Evolutionary conservation across 2,329 filamentous ascomycete genomes (phyloP).

Genomic region (Penicillium occitanis): DNA sequence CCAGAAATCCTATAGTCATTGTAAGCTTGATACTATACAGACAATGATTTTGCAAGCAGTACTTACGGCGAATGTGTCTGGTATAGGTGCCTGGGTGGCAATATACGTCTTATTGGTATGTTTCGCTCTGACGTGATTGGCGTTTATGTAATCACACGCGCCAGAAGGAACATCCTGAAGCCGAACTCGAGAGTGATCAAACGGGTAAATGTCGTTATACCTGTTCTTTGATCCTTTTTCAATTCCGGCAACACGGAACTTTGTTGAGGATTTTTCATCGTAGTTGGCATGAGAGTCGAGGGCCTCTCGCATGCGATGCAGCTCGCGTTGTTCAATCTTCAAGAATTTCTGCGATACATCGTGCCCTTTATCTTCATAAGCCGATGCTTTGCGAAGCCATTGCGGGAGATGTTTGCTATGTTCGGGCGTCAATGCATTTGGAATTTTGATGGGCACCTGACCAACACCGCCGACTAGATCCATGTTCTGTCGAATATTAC

Average conservation of each 20-base stretch:
- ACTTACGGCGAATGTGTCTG: conserved; percentile 83
- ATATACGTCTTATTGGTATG: conserved; percentile 91
- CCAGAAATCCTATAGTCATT: conserved; percentile 78
- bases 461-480: conserved; percentile 92
- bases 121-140: conserved; percentile 76
- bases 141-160: conserved; percentile 92
- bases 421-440: conserved; percentile 51
- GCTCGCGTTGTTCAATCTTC: conserved; percentile 77
- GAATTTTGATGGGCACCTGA: conserved; percentile 65
- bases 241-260: conserved; percentile 79
- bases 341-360: conserved; percentile 80
- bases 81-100: conserved; percentile 89
- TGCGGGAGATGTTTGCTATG: conserved; percentile 60
- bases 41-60: background rate
- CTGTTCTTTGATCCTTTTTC: conserved; percentile 94
- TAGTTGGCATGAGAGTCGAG: conserved; percentile 62
- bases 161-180: conserved; percentile 66
- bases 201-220: conserved; percentile 97
- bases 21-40: background rate
- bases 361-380: conserved; percentile 71
- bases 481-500: conserved; percentile 95
- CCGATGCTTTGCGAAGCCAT: conserved; percentile 73
- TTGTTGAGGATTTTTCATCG: conserved; percentile 46
- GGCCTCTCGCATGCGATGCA: conserved; percentile 88
- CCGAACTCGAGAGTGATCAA: conserved; percentile 86